Evolutionary conservation across 2,329 filamentous ascomycete genomes (phyloP), one percentile per base, ranked within the genome.

Genomic region (Aspergillus sclerotialis): DNA sequence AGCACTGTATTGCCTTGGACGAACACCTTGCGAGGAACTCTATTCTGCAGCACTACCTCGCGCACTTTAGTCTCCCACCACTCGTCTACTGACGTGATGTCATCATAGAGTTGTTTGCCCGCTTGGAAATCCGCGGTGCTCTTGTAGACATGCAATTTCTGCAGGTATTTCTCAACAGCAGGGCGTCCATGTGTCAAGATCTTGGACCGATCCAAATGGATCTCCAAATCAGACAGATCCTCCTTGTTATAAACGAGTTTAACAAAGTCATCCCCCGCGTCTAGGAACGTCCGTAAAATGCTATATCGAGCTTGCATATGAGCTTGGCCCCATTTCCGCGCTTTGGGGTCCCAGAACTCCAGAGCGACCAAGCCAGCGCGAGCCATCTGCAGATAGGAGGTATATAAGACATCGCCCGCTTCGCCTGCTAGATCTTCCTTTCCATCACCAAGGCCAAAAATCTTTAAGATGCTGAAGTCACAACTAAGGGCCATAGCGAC

Each of bases 321-420:
- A 44, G 84, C 76, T 62, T 94, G 89, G 7, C 89, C 89, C 89
- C 89, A 94, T 67, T 94, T 94, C 46, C 80, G 73, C 49, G 75
- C 80, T 67, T 89, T 89, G 5, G 88, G 88, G 53, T 95, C 88
- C 88, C 88, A 96, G 72, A 92, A 87, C 58, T 96, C 90, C 14
- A 96, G 73, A 1, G 89, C 84, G 5, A 80, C 77, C 28, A 98
- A 71, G 40, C 92, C 92, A n/a, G 88, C 87, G 24, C 89, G 79
- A 10, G 92, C 92, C 90, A 98, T 96, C 47, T 81, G 80, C 7
- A 98, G 75, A 60, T 96, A 98, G 2, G 84, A 81, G 0, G 81
- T 79, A 53, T 90, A 95, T 6, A 96, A 76, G 5, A 98, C 78
- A 53, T 94, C 84, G 28, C 88, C 89, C 7, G 88, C 87, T 53